Percentiles rank a stretch among this genome's conserved stretches.
phyloP scores from a whole-genome alignment of 345 rosid species.

The Boechera retrofracta region DNA sequence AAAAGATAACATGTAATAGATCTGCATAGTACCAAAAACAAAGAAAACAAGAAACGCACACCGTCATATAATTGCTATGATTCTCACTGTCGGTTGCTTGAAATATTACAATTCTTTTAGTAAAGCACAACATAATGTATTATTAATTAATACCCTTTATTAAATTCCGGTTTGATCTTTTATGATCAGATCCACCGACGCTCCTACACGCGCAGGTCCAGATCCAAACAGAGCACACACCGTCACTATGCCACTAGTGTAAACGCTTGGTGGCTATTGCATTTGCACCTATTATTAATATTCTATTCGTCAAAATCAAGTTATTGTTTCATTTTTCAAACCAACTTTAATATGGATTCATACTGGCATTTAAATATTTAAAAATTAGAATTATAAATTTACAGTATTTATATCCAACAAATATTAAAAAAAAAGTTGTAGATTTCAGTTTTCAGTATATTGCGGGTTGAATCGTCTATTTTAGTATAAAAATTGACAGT shows the following conservation, averaged over 20 bases:
- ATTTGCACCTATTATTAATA: slow-evolving; percentile 17
- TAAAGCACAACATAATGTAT: not conserved
- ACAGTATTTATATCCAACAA: not conserved
- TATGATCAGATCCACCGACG: slow-evolving; percentile 44
- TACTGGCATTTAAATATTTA: not conserved
- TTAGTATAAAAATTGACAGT: not conserved
- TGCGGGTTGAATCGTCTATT: not conserved
- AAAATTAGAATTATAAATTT: not conserved
- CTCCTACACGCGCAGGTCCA: slow-evolving; percentile 17
- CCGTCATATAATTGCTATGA: slow-evolving; percentile 26
- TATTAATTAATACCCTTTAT: not conserved
- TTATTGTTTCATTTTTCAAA: not conserved
- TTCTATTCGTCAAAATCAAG: not conserved
- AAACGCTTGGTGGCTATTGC: slow-evolving; percentile 8
- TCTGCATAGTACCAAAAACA: slow-evolving; percentile 23
- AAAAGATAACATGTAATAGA: slow-evolving; percentile 17
- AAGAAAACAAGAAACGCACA: not conserved
- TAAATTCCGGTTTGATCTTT: slow-evolving; percentile 3
- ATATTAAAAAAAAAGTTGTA: not conserved
- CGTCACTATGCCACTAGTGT: slow-evolving; percentile 5
- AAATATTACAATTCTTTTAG: not conserved
- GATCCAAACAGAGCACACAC: slow-evolving; percentile 32
- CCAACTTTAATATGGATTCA: not conserved
- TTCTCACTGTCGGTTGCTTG: slow-evolving; percentile 40
- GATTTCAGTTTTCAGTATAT: not conserved